Percentiles rank a stretch among this genome's conserved stretches.
Evolutionary conservation across 202 grass and related monocot species (phyloP).

Genomic region (Musa balbisiana): DNA sequence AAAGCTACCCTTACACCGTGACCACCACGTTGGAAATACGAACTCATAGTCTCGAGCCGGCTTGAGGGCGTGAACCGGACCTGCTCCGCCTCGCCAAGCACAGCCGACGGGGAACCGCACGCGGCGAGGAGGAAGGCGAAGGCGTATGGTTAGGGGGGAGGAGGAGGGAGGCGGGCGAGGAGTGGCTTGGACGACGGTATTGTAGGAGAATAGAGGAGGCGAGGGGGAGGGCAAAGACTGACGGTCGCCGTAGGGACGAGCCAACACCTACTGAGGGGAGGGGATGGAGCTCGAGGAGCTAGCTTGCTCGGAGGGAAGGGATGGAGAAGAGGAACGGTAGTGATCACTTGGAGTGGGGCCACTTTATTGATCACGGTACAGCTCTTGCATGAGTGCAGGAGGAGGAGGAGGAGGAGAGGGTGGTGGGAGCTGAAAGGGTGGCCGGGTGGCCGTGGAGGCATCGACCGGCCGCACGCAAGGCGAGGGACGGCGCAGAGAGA

Average conservation of each 20-base stretch:
- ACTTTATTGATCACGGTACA: conserved; percentile 1
- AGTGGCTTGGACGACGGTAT: conserved; percentile 19
- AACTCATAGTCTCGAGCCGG: not conserved
- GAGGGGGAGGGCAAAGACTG: not conserved
- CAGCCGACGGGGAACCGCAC: not conserved
- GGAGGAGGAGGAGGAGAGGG: conserved; percentile 8
- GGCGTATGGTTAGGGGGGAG: conserved; percentile 14
- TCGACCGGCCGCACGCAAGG: not conserved
- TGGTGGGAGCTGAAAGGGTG: not conserved
- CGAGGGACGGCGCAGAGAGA: not conserved
- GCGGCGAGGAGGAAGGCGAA: conserved; percentile 13
- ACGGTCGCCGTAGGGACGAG: not conserved
- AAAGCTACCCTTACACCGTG: conserved; percentile 6
- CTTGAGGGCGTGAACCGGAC: conserved; percentile 5
- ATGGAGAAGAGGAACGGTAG: conserved; percentile 7
- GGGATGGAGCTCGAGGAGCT: conserved; percentile 14
- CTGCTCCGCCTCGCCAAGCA: conserved; percentile 4
- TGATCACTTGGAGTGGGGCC: conserved; percentile 1
- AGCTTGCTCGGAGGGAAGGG: conserved; percentile 21
- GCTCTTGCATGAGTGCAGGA: not conserved
- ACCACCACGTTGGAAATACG: conserved; percentile 12
- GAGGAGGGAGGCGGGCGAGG: conserved; percentile 5
- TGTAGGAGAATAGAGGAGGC: conserved; percentile 23
- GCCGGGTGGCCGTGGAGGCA: not conserved
- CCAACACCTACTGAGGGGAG: too few relatives aligned